These are phyloP conservation scores for Crithidia mellificae DNA, from an alignment of 208 protist species.

Conservation along the genomic window DNA sequence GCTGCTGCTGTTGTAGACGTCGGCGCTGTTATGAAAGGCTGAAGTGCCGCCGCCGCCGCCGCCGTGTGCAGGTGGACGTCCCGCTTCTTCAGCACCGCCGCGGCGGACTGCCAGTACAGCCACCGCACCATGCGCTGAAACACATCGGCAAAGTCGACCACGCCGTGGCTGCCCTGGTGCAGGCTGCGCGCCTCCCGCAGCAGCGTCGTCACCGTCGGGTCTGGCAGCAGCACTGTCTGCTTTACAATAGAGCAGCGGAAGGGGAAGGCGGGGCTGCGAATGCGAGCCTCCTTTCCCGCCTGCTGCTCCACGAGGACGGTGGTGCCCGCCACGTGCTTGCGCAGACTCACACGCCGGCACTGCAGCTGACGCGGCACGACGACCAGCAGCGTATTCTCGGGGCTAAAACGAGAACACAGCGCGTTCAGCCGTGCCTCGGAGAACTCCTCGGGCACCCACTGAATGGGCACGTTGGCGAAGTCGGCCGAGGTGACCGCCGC, in stretches of 20 bases:
- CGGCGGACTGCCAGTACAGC: conserved; percentile 41
- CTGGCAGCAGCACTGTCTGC: conserved; percentile 39
- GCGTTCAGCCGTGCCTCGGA: conserved; percentile 22
- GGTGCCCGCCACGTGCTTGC: conserved; percentile 58
- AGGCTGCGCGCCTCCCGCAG: conserved; percentile 50
- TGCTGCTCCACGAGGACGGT: conserved; percentile 66
- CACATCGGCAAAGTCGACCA: conserved; percentile 39
- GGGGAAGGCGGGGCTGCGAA: conserved; percentile 40
- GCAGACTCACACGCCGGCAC: conserved; percentile 49
- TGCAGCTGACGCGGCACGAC: conserved; percentile 61
- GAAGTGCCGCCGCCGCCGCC: background rate
- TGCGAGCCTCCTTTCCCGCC: conserved; percentile 26
- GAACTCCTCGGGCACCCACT: conserved; percentile 78
- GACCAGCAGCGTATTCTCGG: conserved; percentile 66
- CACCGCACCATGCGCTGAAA: conserved; percentile 49
- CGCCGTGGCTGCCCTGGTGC: conserved; percentile 33
- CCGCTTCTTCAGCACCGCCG: conserved; percentile 23
- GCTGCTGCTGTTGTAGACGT: too few relatives aligned
- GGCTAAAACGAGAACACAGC: conserved; percentile 53
- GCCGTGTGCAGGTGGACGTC: conserved; percentile 5
- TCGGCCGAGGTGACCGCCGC: conserved; percentile 44
- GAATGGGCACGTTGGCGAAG: conserved; percentile 58
- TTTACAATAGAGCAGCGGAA: conserved; percentile 46
- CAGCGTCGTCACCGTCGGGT: conserved; percentile 46
- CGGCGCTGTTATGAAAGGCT: background rate